Evolutionary conservation across 2,329 filamentous ascomycete genomes (phyloP).

Genomic region (Ophiocordyceps camponoti-floridani): DNA sequence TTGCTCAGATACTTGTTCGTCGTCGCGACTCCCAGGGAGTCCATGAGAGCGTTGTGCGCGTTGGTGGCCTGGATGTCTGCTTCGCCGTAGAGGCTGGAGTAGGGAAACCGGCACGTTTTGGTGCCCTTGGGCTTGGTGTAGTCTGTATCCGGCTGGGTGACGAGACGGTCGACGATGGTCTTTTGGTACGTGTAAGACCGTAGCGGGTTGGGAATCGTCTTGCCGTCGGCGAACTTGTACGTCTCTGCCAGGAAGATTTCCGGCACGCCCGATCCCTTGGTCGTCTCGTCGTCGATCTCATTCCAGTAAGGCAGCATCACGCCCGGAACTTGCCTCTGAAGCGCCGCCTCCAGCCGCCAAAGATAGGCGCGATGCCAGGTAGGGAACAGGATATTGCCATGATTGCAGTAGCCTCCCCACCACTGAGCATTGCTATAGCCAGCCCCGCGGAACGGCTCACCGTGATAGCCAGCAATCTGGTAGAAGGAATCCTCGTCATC

Average conservation of each 20-base stretch:
- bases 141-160: background rate
- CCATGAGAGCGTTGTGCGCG: background rate
- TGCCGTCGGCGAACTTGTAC: slow-evolving; percentile 1
- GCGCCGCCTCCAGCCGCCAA: slow-evolving; percentile 7
- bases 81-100: slow-evolving; percentile 8
- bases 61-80: slow-evolving; percentile 1
- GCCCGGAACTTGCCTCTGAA: slow-evolving; percentile 2
- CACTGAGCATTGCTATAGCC: slow-evolving; percentile 5
- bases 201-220: slow-evolving; percentile 6
- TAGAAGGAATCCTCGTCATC: slow-evolving; percentile 9
- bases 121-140: slow-evolving; percentile 7
- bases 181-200: slow-evolving; percentile 8
- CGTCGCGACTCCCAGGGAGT: background rate
- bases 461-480: slow-evolving; percentile 10
- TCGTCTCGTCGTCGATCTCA: slow-evolving; percentile 1
- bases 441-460: slow-evolving; percentile 9
- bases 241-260: slow-evolving; percentile 1
- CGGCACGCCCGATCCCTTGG: slow-evolving; percentile 1
- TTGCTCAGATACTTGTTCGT: background rate
- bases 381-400: slow-evolving; percentile 11
- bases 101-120: slow-evolving; percentile 9
- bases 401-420: slow-evolving; percentile 14
- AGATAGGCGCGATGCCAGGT: slow-evolving; percentile 14
- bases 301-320: slow-evolving; percentile 9
- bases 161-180: slow-evolving; percentile 3